Percentiles rank a stretch among this genome's conserved stretches.
Evolutionary conservation across 139 green algal species (phyloP).

Genomic region (Bryopsis sp.): DNA sequence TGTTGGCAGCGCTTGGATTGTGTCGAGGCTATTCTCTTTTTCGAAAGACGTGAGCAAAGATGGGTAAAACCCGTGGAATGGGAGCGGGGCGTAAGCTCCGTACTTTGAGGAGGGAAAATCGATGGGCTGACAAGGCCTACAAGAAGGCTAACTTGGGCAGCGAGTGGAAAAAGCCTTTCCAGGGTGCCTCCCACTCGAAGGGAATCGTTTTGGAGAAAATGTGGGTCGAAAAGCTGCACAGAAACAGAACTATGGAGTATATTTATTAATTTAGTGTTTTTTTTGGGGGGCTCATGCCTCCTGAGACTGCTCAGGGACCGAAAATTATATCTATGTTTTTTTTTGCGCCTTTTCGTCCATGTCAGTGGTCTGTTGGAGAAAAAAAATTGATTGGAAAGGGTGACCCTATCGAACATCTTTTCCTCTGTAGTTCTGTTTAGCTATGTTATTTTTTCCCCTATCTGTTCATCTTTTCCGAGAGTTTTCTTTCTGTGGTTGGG

Average conservation of each 20-base stretch:
- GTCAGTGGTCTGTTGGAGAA: no score
- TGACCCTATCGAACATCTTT: no score
- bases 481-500: no score
- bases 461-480: no score
- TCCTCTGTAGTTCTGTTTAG: no score
- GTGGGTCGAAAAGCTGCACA: slow-evolving; percentile 33
- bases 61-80: slow-evolving; percentile 97
- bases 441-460: no score
- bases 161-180: slow-evolving; percentile 99
- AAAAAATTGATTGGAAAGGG: no score
- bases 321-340: neutral
- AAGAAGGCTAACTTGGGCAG: slow-evolving; percentile 96
- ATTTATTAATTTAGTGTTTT: neutral
- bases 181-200: slow-evolving; percentile 97
- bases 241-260: neutral
- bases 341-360: slow-evolving; percentile 1
- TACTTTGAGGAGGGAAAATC: slow-evolving; percentile 81
- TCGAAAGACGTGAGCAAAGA: no score
- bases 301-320: no score
- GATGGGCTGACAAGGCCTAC: slow-evolving; percentile 82
- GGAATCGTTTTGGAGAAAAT: slow-evolving; percentile 99
- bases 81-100: slow-evolving; percentile 97
- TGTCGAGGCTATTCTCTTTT: no score
- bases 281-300: no score
- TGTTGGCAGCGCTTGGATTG: no score